Base-by-base conservation (phyloP, 495 filamentous ascomycete species). In the Lophium mytilinum region DNA sequence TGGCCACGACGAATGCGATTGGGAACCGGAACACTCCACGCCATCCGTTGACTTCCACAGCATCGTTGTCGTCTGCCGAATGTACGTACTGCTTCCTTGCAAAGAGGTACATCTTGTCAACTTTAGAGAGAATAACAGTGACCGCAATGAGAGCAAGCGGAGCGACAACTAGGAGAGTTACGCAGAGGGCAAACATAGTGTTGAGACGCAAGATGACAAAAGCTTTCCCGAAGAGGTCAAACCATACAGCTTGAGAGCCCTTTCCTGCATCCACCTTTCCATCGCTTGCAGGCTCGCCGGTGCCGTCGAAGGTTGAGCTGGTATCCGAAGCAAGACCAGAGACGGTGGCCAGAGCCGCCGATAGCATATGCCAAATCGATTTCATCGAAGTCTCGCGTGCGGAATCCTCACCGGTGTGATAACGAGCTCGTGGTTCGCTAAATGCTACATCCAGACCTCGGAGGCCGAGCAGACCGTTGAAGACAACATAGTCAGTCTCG, bases 291-390 rank as follows among this genome's bases (percentile, higher is more conserved):
- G 73, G 58, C 36, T 72, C 66, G 17, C 79, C 50, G 39, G 42
- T 53, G 42, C 63, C 78, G 50, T 88, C 88, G 64, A 95, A 96
- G 2, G 72, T 77, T 41, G 78, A 68, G 50, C 80, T 84, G 0
- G 78, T 81, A 64, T 94, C 84, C 30, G 81, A 81, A 0, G 89
- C 84, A 50, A 96, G 76, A 1, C 71, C 75, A 65, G 83, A 76
- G 52, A 85, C 80, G 0, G 89, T 93, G 33, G 82, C 77, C 24
- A 96, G 72, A 30, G 90, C 80, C 19, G 82, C 81, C 43, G 88
- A 90, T 5, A 95, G 75, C 93, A 98, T 98, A 66, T 97, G 90
- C 89, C 89, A 95, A 9, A 97, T 66, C 15, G 88, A 91, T 40
- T 83, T 79, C 37, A 56, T 50, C 9, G 57, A 63, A 0, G 66